Conservation (phyloP, 805 yeast species). For the Candida verbasci region DNA sequence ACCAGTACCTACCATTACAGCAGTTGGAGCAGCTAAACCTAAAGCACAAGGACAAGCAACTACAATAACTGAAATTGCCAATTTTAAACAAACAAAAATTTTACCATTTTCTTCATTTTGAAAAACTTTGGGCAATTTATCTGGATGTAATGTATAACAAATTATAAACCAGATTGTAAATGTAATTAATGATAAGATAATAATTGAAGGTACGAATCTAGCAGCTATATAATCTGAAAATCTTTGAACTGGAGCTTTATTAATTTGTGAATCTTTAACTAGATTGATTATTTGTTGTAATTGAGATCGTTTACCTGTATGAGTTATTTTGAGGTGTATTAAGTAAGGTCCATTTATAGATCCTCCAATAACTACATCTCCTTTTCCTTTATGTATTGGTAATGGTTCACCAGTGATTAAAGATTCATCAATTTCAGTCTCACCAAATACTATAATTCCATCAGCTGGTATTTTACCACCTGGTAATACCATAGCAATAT, state of each 20-base stretch:
- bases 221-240: constrained; percentile 84
- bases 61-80: constrained; percentile 87
- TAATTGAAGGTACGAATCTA: constrained; percentile 74
- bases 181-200: constrained; percentile 59
- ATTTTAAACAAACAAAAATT: constrained; percentile 63
- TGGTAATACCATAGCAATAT: constrained; percentile 72
- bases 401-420: constrained; percentile 87
- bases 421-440: constrained; percentile 84
- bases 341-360: constrained; percentile 79
- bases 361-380: constrained; percentile 79
- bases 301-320: constrained; percentile 80
- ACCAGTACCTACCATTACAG: constrained; percentile 98
- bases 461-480: constrained; percentile 92
- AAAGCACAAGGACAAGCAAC: constrained; percentile 99
- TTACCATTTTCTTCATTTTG: constrained; percentile 46
- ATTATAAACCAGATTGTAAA: constrained; percentile 43
- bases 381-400: constrained; percentile 61
- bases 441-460: constrained; percentile 74
- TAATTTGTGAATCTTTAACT: constrained; percentile 85
- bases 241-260: constrained; percentile 86
- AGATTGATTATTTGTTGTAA: constrained; percentile 80
- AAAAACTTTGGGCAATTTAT: constrained; percentile 45
- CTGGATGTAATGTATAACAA: constrained; percentile 18
- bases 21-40: constrained; percentile 97
- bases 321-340: constrained; percentile 61